Base-by-base conservation (phyloP, 2,329 filamentous ascomycete genomes). In the Aspergillus ruber region DNA sequence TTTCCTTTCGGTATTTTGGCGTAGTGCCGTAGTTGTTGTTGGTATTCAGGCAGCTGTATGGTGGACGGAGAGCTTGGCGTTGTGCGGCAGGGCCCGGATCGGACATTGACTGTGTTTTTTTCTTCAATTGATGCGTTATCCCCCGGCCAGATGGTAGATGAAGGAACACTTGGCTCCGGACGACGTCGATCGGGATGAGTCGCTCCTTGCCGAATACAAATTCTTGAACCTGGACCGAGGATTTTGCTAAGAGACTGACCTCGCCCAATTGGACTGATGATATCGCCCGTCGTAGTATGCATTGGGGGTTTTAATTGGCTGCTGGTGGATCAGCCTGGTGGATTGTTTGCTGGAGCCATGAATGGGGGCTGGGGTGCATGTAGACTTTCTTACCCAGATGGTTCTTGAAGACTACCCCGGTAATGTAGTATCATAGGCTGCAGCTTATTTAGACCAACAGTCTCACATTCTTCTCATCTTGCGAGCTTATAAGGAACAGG, bases 241-340 rank as follows among this genome's bases (percentile, higher is more conserved):
- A 29, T 29, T 29, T 29, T 29, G 25, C 25, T 12, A 3, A 29
- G 25, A 12, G 9, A 29, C 21, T 66, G 65, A 47, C 53, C 54
- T 15, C 50, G 72, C 6, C 78, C 80, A 0, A 65, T 68, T 0
- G 79, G 80, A 0, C 59, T 77, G 12, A 84, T 48, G 81, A 84
- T 59, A 79, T 84, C 57, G 74, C 73, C 0, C 77, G 78, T 2
- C 69, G n/a, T n/a, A n/a, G n/a, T n/a, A 78, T n/a, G 58, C 72
- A n/a, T 68, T 70, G 38, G 81, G 80, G 21, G 69, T 84, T 43
- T 57, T 76, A 61, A 69, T 46, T 56, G 58, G 9, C 78, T 82
- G 0, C 65, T 87, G 10, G 65, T 85, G 1, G 82, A 83, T 54
- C 82, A 86, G 53, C 83, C 84, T 0, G 83, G 83, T 0, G 73